These are phyloP conservation scores for Catunica adiposa DNA, from an alignment of 2,329 filamentous ascomycete genomes.

Conservation along the genomic window DNA sequence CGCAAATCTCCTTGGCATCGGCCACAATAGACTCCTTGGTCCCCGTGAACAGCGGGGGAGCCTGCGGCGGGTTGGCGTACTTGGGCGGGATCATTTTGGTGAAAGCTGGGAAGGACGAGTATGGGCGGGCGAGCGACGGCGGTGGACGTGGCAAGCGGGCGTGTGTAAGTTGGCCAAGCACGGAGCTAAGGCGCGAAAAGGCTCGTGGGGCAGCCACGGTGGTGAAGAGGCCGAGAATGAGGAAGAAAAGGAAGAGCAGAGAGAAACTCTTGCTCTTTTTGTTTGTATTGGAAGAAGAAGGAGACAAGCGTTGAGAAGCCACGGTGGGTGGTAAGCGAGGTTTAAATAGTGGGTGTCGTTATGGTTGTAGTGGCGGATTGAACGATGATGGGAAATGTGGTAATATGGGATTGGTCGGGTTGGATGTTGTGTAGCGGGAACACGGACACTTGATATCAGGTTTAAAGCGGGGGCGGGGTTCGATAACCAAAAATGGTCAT, in stretches of 20 bases:
- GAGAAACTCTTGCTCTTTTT: slow-evolving; percentile 9
- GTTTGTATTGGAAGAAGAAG: background rate
- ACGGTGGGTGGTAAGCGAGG: background rate
- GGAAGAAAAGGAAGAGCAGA: slow-evolving; percentile 30
- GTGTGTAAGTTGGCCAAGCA: slow-evolving; percentile 39
- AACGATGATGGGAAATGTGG: background rate
- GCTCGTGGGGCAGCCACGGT: slow-evolving; percentile 52
- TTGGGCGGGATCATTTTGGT: slow-evolving; percentile 43
- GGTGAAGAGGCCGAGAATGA: slow-evolving; percentile 39
- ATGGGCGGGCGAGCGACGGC: slow-evolving; percentile 16
- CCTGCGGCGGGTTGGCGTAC: slow-evolving; percentile 60
- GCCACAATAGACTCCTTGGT: slow-evolving; percentile 52
- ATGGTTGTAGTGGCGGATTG: background rate
- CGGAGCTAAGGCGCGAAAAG: slow-evolving; percentile 38
- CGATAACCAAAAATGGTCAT: too few species aligned
- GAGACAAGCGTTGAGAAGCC: background rate
- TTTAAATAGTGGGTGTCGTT: background rate
- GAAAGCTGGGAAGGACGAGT: slow-evolving; percentile 11
- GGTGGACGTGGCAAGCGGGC: slow-evolving; percentile 18
- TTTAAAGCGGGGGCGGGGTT: too few species aligned
- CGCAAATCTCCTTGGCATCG: slow-evolving; percentile 50
- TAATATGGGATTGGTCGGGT: too few species aligned
- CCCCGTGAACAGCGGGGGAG: slow-evolving; percentile 60
- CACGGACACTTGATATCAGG: too few species aligned
- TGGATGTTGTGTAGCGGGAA: too few species aligned